phyloP scores from a whole-genome alignment of 1,139 yeast genomes.

The Tardiomyces digboiensis region DNA sequence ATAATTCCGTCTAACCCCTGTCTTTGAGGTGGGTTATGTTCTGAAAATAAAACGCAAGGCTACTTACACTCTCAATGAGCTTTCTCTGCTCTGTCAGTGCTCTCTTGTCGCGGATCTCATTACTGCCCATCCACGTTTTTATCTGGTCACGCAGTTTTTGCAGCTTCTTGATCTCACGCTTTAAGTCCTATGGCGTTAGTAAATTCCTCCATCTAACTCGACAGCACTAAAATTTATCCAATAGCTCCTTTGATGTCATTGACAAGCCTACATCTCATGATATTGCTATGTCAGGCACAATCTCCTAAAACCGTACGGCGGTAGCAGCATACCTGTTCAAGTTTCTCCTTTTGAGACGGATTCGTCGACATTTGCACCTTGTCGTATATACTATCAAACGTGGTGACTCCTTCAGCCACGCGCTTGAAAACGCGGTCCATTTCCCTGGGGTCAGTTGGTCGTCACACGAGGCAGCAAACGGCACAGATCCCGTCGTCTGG shows the following conservation, averaged over 20 bases:
- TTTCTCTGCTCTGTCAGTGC: conserved; percentile 69
- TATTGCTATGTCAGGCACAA: no score
- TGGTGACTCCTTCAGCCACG: conserved; percentile 85
- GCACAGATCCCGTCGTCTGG: no score
- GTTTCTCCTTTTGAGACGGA: conserved; percentile 86
- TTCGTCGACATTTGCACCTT: conserved; percentile 77
- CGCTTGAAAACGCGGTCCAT: conserved; percentile 94
- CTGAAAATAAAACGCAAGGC: background rate
- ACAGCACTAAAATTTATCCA: no score
- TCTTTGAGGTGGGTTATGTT: background rate
- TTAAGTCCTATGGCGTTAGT: conserved; percentile 47
- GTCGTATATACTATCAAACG: conserved; percentile 81
- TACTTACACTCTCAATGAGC: conserved; percentile 51
- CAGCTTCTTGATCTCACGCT: conserved; percentile 91
- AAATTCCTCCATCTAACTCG: no score
- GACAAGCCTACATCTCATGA: no score
- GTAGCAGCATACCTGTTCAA: conserved; percentile 42
- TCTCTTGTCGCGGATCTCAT: conserved; percentile 87
- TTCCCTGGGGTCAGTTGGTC: conserved; percentile 36
- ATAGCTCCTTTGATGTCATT: no score
- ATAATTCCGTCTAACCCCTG: background rate
- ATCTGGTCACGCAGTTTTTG: conserved; percentile 95
- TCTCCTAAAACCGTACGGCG: background rate
- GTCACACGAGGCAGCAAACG: no score
- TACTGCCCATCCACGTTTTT: conserved; percentile 90